Percentiles rank a stretch among this genome's conserved stretches.
phyloP scores from a whole-genome alignment of 345 rosid species.

The Cardamine chenopodiifolia region DNA sequence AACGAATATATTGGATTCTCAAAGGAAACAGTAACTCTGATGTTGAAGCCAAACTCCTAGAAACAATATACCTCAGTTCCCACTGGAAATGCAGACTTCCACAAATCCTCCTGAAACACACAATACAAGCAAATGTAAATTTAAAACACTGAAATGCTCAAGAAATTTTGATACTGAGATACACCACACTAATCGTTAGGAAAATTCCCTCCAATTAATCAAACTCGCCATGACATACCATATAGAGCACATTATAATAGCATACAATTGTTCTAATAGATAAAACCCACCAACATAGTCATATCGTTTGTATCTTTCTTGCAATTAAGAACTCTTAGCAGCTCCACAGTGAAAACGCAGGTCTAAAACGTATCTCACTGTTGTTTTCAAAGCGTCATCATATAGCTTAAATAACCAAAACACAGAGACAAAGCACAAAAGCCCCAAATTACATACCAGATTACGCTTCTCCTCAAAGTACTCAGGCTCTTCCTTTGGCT shows the following conservation, averaged over 20 bases:
- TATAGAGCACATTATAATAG: background rate
- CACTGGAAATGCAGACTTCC: conserved; percentile 85
- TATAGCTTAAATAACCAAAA: background rate
- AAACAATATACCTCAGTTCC: conserved; percentile 79
- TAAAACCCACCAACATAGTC: background rate
- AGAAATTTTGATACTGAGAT: background rate
- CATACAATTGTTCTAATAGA: background rate
- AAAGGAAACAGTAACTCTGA: background rate
- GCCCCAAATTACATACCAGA: conserved; percentile 54
- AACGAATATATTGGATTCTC: background rate
- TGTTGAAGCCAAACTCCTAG: conserved; percentile 4
- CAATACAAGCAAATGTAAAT: background rate
- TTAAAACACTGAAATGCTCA: background rate
- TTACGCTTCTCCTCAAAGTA: conserved; percentile 84
- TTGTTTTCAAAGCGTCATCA: background rate
- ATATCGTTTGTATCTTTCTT: background rate
- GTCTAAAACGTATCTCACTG: background rate
- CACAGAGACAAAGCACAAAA: background rate
- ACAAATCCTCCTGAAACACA: conserved; percentile 75
- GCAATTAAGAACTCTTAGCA: conserved; percentile 9
- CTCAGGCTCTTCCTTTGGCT: conserved; percentile 66
- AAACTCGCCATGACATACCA: conserved; percentile 10
- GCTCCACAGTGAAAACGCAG: background rate
- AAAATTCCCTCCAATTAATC: background rate
- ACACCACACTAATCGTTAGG: background rate